Base-by-base conservation (phyloP, 2,329 filamentous ascomycete genomes). In the Metarhizium sp. region DNA sequence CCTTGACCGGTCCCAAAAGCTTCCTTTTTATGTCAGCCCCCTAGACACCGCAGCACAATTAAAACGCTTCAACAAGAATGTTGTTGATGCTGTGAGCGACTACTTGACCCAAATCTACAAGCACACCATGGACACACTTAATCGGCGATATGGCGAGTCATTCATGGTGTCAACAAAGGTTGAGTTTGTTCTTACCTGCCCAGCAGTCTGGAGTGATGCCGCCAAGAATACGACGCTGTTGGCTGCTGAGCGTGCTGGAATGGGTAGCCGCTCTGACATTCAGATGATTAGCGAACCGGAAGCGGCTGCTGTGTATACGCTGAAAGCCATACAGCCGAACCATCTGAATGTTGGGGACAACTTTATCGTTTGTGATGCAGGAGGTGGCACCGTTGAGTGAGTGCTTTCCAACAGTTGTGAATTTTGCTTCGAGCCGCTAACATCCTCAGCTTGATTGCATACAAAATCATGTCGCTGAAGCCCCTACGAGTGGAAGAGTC, bases 161-260 rank as follows among this genome's bases (percentile, higher is more conserved):
- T 92, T 92, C 64, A 89, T 92, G 83, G 79, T 80, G 6, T 82
- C 81, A 7, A 91, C 87, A 5, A 84, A 84, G 62, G 84, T 90
- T 43, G 84, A 92, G 59, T 92, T 89, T 62, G 87, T 92, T 51
- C 75, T 94, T 55, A 92, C 88, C 1, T 89, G 88, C 52, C 89
- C 89, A 7, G 89, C 89, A 7, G 87, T 92, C 7, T 94, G 89
- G 89, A 89, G 84, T 29, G 89, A 94, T 67, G 82, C 86, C 0
- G 89, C 88, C n/a, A 92, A 92, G 73, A 88, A 90, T 67, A 88
- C 87, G 6, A 92, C 88, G 2, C 71, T 91, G 51, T 81, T 87
- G 65, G 89, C 88, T 6, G 88, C 88, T 11, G 86, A 91, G 71
- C 76, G 84, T 56, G 89, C 88, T 0, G 89, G 88, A 3, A 90